These are phyloP conservation scores for Hypoxylon sp. DNA, from an alignment of 2,329 filamentous ascomycete species.

Conservation along the genomic window DNA sequence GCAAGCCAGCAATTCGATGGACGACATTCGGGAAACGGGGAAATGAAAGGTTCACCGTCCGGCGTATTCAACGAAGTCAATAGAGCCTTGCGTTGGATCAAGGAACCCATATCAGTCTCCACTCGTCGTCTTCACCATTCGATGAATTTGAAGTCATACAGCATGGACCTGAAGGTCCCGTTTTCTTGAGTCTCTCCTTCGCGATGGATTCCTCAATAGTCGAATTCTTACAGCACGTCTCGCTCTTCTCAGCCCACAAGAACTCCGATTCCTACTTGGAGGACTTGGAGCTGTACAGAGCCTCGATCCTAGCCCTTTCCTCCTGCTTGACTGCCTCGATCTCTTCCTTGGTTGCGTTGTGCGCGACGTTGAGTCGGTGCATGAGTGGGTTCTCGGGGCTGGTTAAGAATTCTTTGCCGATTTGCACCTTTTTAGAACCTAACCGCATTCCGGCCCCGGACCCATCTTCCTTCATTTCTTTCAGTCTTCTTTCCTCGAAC, in stretches of 20 bases:
- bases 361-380: slow-evolving; percentile 76
- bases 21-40: slow-evolving; percentile 54
- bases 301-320: slow-evolving; percentile 82
- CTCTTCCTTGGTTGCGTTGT: slow-evolving; percentile 85
- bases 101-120: neutral
- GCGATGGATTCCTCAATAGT: slow-evolving; percentile 55
- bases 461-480: slow-evolving; percentile 88
- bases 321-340: slow-evolving; percentile 72
- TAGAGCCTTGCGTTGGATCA: neutral
- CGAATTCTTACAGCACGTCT: neutral
- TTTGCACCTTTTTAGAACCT: slow-evolving; percentile 81
- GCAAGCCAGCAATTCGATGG: neutral
- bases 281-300: slow-evolving; percentile 4
- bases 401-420: slow-evolving; percentile 94
- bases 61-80: neutral
- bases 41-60: neutral
- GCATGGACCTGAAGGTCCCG: neutral
- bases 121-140: neutral
- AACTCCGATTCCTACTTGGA: slow-evolving; percentile 23
- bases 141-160: neutral
- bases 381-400: slow-evolving; percentile 96
- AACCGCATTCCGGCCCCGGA: slow-evolving; percentile 78
- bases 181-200: neutral
- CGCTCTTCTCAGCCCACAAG: slow-evolving; percentile 6
- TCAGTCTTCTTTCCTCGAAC: slow-evolving; percentile 83